These are phyloP conservation scores for Pichia gijzeniarum DNA, from an alignment of 805 yeast genomes.

Conservation along the genomic window DNA sequence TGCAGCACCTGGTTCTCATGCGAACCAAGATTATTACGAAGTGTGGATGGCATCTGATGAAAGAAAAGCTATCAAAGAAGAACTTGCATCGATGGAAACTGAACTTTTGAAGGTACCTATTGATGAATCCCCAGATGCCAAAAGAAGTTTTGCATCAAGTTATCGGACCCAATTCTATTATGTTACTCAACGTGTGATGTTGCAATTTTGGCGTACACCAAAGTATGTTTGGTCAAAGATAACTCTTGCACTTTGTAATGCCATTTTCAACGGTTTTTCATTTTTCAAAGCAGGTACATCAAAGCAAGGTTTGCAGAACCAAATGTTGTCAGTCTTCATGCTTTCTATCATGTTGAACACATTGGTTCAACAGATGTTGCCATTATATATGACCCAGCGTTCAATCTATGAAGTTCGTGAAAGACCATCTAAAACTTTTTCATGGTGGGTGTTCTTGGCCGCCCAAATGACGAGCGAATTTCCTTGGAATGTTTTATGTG, in stretches of 20 bases:
- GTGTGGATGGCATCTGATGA: constrained; percentile 74
- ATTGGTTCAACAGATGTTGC: constrained; percentile 55
- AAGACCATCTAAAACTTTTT: constrained; percentile 63
- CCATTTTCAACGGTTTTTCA: constrained; percentile 62
- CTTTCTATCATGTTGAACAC: constrained; percentile 51
- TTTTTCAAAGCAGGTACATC: constrained; percentile 60
- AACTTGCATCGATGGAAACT: constrained; percentile 55
- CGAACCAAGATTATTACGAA: constrained; percentile 64
- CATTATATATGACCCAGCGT: constrained; percentile 55
- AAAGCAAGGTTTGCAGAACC: constrained; percentile 70
- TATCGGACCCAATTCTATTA: constrained; percentile 35
- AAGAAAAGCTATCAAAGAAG: constrained; percentile 48
- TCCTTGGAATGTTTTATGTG: constrained; percentile 56
- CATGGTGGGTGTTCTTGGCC: constrained; percentile 56
- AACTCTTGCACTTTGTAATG: constrained; percentile 44
- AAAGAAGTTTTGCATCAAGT: constrained; percentile 41
- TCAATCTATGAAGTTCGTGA: constrained; percentile 67
- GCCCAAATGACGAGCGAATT: constrained; percentile 61
- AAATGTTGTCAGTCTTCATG: constrained; percentile 74
- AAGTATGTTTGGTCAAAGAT: constrained; percentile 52
- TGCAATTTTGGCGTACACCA: constrained; percentile 64
- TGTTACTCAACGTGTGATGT: constrained; percentile 46
- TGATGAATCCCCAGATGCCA: constrained; percentile 28
- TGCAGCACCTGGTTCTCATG: constrained; percentile 76
- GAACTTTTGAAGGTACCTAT: constrained; percentile 40